Percentiles rank a stretch among this genome's conserved stretches.
Evolutionary conservation across 1,139 yeast genomes (phyloP).

Genomic region (Arxiozyma telluris): DNA sequence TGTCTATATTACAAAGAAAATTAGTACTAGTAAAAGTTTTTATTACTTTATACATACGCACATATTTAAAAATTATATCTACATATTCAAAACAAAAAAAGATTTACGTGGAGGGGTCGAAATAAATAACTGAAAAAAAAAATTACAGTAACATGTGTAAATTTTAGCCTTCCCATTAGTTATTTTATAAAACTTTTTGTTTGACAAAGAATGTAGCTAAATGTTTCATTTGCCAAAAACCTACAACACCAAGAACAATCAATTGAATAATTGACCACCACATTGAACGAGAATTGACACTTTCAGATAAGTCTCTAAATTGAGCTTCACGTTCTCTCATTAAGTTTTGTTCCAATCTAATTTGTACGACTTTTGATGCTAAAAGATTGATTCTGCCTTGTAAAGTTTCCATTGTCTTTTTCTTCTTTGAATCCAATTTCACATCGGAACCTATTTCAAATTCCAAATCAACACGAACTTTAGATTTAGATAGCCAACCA

Average conservation of each 20-base stretch:
- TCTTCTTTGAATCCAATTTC: slow-evolving; percentile 44
- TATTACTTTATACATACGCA: neutral
- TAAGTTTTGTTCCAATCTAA: slow-evolving; percentile 55
- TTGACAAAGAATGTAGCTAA: slow-evolving; percentile 56
- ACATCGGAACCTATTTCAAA: slow-evolving; percentile 46
- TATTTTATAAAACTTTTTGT: slow-evolving; percentile 46
- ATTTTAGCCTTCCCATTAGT: neutral
- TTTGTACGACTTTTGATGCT: slow-evolving; percentile 46
- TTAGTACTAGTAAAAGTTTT: neutral
- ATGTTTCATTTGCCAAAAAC: slow-evolving; percentile 62
- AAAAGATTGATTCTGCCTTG: slow-evolving; percentile 46
- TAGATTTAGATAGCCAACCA: slow-evolving; percentile 47
- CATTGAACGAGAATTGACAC: slow-evolving; percentile 55
- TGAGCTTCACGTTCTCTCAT: slow-evolving; percentile 62
- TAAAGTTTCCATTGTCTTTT: slow-evolving; percentile 40
- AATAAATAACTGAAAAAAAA: too few species aligned
- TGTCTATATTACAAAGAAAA: too few species aligned
- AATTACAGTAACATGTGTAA: too few species aligned
- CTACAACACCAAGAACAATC: slow-evolving; percentile 45
- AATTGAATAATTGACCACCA: slow-evolving; percentile 59
- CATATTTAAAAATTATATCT: too few species aligned
- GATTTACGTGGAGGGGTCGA: too few species aligned
- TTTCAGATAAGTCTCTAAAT: slow-evolving; percentile 60
- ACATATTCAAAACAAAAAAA: too few species aligned
- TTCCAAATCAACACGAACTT: slow-evolving; percentile 39